Conservation (phyloP, 2,329 filamentous ascomycete species). For the Aspergillus jensenii region DNA sequence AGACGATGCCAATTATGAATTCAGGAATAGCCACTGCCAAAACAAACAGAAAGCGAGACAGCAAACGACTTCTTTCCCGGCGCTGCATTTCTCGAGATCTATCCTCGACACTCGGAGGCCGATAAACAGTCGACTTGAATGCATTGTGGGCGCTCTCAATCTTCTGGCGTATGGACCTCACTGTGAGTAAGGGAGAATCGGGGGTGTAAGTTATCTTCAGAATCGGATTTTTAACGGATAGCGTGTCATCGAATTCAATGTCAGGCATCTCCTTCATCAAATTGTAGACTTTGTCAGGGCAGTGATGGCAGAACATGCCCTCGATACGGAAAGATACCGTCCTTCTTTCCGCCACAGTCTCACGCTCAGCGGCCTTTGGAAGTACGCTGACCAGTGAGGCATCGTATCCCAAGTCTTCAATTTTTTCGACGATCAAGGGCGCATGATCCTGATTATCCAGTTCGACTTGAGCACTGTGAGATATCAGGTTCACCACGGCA, state of each 20-base stretch:
- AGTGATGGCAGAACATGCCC: conserved; percentile 74
- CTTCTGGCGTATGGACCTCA: conserved; percentile 69
- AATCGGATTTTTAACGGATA: conserved; percentile 64
- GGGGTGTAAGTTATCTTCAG: conserved; percentile 72
- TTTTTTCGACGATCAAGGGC: conserved; percentile 47
- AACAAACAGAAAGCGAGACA: conserved; percentile 70
- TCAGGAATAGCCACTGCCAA: conserved; percentile 73
- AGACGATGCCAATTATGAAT: conserved; percentile 84
- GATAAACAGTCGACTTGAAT: conserved; percentile 70
- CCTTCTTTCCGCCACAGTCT: conserved; percentile 41
- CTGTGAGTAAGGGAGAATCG: conserved; percentile 66
- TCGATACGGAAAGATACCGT: conserved; percentile 66
- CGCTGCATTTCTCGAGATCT: conserved; percentile 70
- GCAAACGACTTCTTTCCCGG: conserved; percentile 66
- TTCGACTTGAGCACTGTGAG: conserved; percentile 50
- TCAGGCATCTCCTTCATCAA: conserved; percentile 49
- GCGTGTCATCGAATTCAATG: conserved; percentile 39
- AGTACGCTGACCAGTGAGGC: conserved; percentile 54
- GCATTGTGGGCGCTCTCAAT: conserved; percentile 66
- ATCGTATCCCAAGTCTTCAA: conserved; percentile 65
- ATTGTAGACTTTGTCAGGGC: conserved; percentile 52
- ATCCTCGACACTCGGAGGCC: conserved; percentile 81
- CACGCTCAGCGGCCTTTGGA: conserved; percentile 29
- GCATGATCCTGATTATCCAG: conserved; percentile 50
- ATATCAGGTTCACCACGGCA: conserved; percentile 53